Percentiles rank a stretch among this genome's conserved stretches.
phyloP scores from a whole-genome alignment of 805 yeast species.

The Metschnikowia baotianmanensis region DNA sequence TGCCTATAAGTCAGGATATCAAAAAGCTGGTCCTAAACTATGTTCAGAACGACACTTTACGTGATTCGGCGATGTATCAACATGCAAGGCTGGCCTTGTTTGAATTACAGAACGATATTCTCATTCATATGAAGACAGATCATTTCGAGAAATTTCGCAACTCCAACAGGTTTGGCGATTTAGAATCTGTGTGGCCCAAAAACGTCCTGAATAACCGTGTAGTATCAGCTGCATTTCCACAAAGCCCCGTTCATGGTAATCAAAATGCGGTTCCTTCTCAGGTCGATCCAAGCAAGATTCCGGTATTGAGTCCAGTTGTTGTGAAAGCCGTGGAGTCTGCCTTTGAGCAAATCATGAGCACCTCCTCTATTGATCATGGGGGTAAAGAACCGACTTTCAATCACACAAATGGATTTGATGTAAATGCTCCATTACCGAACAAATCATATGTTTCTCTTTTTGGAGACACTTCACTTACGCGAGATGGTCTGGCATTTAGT shows the following conservation, averaged over 20 bases:
- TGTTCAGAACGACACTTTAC: slow-evolving; percentile 9
- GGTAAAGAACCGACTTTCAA: background rate
- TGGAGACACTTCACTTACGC: slow-evolving; percentile 6
- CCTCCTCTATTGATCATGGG: slow-evolving; percentile 12
- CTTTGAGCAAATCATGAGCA: slow-evolving; percentile 53
- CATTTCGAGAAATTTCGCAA: slow-evolving; percentile 59
- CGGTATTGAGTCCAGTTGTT: slow-evolving; percentile 42
- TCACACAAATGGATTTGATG: slow-evolving; percentile 2
- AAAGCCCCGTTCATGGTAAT: background rate
- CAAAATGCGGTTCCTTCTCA: background rate
- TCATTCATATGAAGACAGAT: slow-evolving; percentile 46
- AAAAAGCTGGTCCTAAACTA: slow-evolving; percentile 8
- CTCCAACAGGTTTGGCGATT: slow-evolving; percentile 39
- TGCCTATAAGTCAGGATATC: slow-evolving; percentile 4
- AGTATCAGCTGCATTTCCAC: slow-evolving; percentile 10
- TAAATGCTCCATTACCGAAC: background rate
- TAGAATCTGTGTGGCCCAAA: slow-evolving; percentile 8
- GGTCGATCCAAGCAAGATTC: no score
- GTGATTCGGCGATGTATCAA: slow-evolving; percentile 33
- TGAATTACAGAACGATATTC: slow-evolving; percentile 53
- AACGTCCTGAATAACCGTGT: slow-evolving; percentile 2
- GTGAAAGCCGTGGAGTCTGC: slow-evolving; percentile 67
- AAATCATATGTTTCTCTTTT: slow-evolving; percentile 10
- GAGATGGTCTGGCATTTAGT: slow-evolving; percentile 3
- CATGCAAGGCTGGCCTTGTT: slow-evolving; percentile 62